Evolutionary conservation across 257 asterid species (phyloP).

Genomic region (Dorcoceras hygrometricum): DNA sequence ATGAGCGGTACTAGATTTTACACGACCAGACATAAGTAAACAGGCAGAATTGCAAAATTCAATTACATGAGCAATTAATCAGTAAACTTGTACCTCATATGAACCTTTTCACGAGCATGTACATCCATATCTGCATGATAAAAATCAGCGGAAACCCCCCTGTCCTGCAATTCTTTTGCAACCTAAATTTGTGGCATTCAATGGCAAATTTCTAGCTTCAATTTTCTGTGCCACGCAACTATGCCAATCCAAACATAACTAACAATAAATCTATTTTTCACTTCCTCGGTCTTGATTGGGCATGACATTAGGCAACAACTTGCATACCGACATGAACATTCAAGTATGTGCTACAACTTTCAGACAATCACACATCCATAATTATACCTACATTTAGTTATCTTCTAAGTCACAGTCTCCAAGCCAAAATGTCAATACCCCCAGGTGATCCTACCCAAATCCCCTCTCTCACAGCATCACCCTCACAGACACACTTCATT

Average conservation of each 20-base stretch:
- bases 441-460: constrained; percentile 4
- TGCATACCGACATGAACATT: neutral
- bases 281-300: constrained; percentile 4
- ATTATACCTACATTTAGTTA: neutral
- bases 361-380: constrained; percentile 12
- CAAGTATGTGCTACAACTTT: neutral
- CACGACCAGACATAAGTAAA: constrained; percentile 22
- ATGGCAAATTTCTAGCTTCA: constrained; percentile 11
- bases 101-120: constrained; percentile 82
- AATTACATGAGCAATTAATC: constrained; percentile 26
- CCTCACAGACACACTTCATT: constrained; percentile 15
- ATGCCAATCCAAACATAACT: constrained; percentile 19
- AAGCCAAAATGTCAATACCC: constrained; percentile 16
- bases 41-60: constrained; percentile 23
- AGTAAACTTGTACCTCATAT: constrained; percentile 50
- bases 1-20: constrained; percentile 10
- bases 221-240: constrained; percentile 8
- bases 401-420: constrained; percentile 4
- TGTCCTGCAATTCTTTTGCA: constrained; percentile 74
- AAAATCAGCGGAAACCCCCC: constrained; percentile 79
- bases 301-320: constrained; percentile 10
- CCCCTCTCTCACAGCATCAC: neutral
- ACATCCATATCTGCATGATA: constrained; percentile 97
- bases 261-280: neutral
- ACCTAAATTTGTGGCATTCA: constrained; percentile 49